Evolutionary conservation across 805 yeast species (phyloP).

Genomic region (Saccharomyces eubayanus): DNA sequence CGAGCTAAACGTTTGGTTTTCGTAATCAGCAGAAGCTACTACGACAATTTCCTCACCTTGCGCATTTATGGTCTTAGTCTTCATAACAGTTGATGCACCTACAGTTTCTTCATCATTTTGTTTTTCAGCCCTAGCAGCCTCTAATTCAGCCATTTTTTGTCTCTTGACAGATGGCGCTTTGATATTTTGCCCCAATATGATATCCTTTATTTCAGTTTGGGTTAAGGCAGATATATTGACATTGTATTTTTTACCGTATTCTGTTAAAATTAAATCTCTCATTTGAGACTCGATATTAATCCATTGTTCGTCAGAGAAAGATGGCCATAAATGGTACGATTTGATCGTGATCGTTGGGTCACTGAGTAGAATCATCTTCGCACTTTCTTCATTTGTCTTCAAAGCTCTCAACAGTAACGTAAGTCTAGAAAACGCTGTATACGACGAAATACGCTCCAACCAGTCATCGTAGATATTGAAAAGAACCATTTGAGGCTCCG

Average conservation of each 20-base stretch:
- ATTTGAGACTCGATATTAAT: constrained; percentile 76
- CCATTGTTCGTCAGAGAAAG: constrained; percentile 86
- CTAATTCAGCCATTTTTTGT: constrained; percentile 75
- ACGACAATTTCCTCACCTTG: constrained; percentile 96
- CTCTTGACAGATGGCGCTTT: constrained; percentile 81
- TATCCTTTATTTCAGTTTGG: constrained; percentile 86
- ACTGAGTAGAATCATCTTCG: constrained; percentile 68
- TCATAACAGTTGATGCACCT: constrained; percentile 62
- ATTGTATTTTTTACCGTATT: constrained; percentile 76
- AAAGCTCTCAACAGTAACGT: constrained; percentile 76
- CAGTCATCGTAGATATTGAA: constrained; percentile 93
- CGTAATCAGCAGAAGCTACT: constrained; percentile 84
- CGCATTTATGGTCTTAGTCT: constrained; percentile 76
- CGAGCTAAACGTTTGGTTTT: constrained; percentile 73
- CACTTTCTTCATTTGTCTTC: constrained; percentile 65
- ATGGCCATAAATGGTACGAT: constrained; percentile 89
- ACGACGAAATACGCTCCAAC: constrained; percentile 73
- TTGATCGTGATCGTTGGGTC: constrained; percentile 61
- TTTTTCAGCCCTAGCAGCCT: constrained; percentile 37
- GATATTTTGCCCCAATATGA: constrained; percentile 89
- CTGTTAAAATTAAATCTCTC: constrained; percentile 78
- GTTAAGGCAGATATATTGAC: constrained; percentile 83
- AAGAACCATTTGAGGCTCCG: constrained; percentile 86
- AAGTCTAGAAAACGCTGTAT: constrained; percentile 88
- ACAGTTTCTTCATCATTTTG: constrained; percentile 34